phyloP scores from a whole-genome alignment of 73 alveolate species.

The Paramecium biaurelia region DNA sequence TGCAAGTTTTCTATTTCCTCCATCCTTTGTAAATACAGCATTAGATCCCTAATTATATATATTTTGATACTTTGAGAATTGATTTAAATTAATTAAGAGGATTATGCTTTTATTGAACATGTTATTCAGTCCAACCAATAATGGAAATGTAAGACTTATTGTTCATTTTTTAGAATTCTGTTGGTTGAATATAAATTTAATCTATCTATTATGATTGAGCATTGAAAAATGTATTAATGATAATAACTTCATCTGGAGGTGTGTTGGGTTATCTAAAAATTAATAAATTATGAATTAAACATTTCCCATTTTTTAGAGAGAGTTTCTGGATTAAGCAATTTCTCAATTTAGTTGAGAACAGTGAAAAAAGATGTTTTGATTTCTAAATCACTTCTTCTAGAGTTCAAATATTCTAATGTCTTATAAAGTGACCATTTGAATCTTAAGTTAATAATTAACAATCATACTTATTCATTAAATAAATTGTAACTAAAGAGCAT shows the following conservation, averaged over 20 bases:
- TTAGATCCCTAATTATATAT: background rate
- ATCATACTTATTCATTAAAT: conserved; percentile 50
- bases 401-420: conserved; percentile 81
- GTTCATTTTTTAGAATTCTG: background rate
- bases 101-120: background rate
- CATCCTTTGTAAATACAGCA: background rate
- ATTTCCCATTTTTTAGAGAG: conserved; percentile 45
- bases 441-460: conserved; percentile 32
- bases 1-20: background rate
- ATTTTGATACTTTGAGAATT: background rate
- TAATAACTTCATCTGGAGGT: background rate
- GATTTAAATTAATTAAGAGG: conserved; percentile 15
- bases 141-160: background rate
- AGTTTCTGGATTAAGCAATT: conserved; percentile 14
- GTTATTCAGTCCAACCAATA: background rate
- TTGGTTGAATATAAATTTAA: background rate
- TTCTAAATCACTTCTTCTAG: conserved; percentile 84
- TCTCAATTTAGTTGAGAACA: background rate
- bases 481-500: conserved; percentile 43
- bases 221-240: background rate
- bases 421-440: conserved; percentile 82
- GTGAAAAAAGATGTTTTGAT: conserved; percentile 76
- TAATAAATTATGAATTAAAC: background rate
- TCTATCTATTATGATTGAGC: conserved; percentile 20
- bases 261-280: background rate